phyloP scores from a whole-genome alignment of 2,329 filamentous ascomycete species.

The Zasmidium angulare region DNA sequence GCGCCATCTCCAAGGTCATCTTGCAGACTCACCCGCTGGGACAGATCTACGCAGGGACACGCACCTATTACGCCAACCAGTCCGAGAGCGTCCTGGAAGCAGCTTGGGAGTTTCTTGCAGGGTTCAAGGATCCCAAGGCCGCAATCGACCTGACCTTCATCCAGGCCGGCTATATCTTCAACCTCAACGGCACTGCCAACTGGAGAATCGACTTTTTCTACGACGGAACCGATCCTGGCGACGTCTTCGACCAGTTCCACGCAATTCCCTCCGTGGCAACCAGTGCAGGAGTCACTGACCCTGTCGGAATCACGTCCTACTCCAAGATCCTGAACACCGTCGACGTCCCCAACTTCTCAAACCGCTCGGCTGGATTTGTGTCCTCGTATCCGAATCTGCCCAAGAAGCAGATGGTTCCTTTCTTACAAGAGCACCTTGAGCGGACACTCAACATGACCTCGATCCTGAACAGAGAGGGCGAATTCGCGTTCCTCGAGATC shows the following conservation, averaged over 20 bases:
- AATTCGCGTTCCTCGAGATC: neutral
- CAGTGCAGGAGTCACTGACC: neutral
- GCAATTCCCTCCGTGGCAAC: too few species aligned
- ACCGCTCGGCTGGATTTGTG: neutral
- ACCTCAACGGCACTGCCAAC: neutral
- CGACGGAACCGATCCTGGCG: neutral
- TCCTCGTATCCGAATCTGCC: constrained; percentile 1
- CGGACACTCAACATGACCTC: neutral
- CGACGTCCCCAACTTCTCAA: neutral
- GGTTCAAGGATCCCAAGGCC: neutral
- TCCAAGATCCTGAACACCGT: neutral
- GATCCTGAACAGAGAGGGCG: neutral
- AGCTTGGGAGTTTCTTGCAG: too few species aligned
- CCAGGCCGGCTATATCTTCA: neutral
- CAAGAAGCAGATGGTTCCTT: constrained; percentile 2
- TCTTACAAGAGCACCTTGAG: neutral
- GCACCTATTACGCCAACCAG: neutral
- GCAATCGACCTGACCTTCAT: neutral
- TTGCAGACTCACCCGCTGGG: neutral
- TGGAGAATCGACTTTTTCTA: constrained; percentile 2
- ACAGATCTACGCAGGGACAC: neutral
- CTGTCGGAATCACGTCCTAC: neutral
- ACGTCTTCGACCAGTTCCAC: too few species aligned
- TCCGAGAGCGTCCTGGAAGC: neutral
- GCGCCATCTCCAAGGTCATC: constrained; percentile 43